Evolutionary conservation across 768 basidiomycete species (phyloP).

Genomic region (Gelatoporia subvermispora): DNA sequence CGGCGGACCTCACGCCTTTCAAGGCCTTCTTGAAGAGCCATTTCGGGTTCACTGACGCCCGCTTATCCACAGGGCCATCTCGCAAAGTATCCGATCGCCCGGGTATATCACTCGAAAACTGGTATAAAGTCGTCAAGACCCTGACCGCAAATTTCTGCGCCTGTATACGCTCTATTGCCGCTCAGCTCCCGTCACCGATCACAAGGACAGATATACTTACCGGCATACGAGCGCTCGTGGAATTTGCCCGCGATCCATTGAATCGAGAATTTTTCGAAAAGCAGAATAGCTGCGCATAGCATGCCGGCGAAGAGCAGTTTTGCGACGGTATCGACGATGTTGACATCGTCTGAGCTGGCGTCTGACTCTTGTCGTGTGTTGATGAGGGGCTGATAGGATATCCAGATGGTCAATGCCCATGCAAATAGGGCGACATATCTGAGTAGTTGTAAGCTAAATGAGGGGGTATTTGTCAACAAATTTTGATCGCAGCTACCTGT

Average conservation of each 20-base stretch:
- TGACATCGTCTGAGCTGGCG: slow-evolving; percentile 22
- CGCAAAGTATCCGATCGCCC: slow-evolving; percentile 62
- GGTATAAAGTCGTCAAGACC: slow-evolving; percentile 70
- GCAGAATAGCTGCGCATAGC: slow-evolving; percentile 62
- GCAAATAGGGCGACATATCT: slow-evolving; percentile 62
- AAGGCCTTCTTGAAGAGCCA: slow-evolving; percentile 66
- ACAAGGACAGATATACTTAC: slow-evolving; percentile 26
- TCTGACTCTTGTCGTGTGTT: slow-evolving; percentile 23
- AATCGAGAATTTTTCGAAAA: slow-evolving; percentile 81
- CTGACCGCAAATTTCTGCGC: slow-evolving; percentile 79
- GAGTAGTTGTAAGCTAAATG: too few species aligned
- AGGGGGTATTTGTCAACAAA: neutral
- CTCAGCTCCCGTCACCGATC: neutral
- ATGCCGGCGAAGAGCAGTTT: slow-evolving; percentile 72
- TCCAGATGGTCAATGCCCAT: slow-evolving; percentile 66
- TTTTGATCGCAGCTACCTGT: slow-evolving; percentile 38
- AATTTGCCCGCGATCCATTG: slow-evolving; percentile 84
- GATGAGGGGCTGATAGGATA: slow-evolving; percentile 71
- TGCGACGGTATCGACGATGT: slow-evolving; percentile 49
- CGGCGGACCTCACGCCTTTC: slow-evolving; percentile 64
- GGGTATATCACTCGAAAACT: slow-evolving; percentile 67
- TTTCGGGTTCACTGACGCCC: slow-evolving; percentile 44
- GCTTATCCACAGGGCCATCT: slow-evolving; percentile 30
- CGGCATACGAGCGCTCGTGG: slow-evolving; percentile 71
- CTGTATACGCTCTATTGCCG: slow-evolving; percentile 63